phyloP scores from a whole-genome alignment of 2,329 filamentous ascomycete species.

The Seiridium cupressi region DNA sequence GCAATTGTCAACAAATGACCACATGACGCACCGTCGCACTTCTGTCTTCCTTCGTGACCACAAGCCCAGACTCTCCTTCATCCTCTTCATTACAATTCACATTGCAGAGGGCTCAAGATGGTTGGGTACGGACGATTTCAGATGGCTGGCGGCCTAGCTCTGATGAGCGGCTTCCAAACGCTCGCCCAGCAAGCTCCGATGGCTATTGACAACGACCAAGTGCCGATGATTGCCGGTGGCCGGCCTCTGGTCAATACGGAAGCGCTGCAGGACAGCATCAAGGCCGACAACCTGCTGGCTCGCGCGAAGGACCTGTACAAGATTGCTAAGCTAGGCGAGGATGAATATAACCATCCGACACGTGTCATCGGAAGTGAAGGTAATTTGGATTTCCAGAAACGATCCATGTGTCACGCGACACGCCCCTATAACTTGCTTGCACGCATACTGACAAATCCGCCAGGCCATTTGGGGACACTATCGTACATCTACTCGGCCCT shows the following conservation, averaged over 20 bases:
- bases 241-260: conserved; percentile 50
- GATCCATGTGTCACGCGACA: background rate
- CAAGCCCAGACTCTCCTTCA: background rate
- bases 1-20: conserved; percentile 5
- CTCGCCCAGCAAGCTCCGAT: conserved; percentile 14
- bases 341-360: conserved; percentile 67
- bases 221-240: conserved; percentile 36
- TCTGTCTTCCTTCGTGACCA: background rate
- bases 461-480: conserved; percentile 63
- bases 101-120: background rate
- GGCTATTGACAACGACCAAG: conserved; percentile 17
- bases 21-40: conserved; percentile 4
- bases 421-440: background rate
- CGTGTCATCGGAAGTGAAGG: conserved; percentile 68
- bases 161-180: conserved; percentile 12
- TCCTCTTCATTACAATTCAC: background rate
- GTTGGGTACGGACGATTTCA: conserved; percentile 9
- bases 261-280: conserved; percentile 56
- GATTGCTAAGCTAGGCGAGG: conserved; percentile 56
- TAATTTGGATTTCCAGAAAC: conserved; percentile 23
- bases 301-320: conserved; percentile 62
- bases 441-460: conserved; percentile 10
- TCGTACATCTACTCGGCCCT: conserved; percentile 60
- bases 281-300: conserved; percentile 50
- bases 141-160: conserved; percentile 7